Base-by-base conservation (phyloP, 257 asterid species). In the Perilla frutescens region DNA sequence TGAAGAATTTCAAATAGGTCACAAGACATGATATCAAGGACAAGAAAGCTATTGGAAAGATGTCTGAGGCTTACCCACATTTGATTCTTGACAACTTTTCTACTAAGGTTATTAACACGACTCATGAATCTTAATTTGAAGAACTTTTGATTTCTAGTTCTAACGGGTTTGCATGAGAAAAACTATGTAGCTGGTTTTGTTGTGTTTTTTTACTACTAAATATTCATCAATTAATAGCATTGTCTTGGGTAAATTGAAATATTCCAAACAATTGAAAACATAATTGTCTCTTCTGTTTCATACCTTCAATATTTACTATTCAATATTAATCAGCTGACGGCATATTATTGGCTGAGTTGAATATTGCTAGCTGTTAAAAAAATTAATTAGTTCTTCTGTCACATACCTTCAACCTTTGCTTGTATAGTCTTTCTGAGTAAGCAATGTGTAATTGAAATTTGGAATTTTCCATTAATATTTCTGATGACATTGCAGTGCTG, bases 11-110 rank as follows among this genome's bases (percentile, higher is more conserved):
- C 64, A 58, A 84, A 80, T 82, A 91, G 97, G 97, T 91, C 54
- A 91, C 97, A 11, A 87, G 99, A 77, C 98, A 92, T 45, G 98
- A 92, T 73, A 92, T 90, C 73, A 92, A 92, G 85, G 98, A 92
- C 84, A 89, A 79, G 81, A 80, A 89, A 56, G 89, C 91, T 62
- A 82, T 92, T 36, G 98, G 98, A 81, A 87, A 92, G 5, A 90
- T 92, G 96, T 86, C 97, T 0, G 96, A 90, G 86, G 98, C 90
- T 59, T 90, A 89, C 79, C 98, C 98, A 2, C 98, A 92, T 85
- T 78, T 92, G 87, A 87, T 92, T 63, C 84, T 92, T 14, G 41
- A 92, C 80, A 90, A 89, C 84, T 92, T 92, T 66, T 77, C 92
- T 5, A 78, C 94, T 39, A 82, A 88, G 96, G 98, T 90, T 61